Conservation (phyloP, 2,329 filamentous ascomycete genomes). For the Neospermospora avenae region DNA sequence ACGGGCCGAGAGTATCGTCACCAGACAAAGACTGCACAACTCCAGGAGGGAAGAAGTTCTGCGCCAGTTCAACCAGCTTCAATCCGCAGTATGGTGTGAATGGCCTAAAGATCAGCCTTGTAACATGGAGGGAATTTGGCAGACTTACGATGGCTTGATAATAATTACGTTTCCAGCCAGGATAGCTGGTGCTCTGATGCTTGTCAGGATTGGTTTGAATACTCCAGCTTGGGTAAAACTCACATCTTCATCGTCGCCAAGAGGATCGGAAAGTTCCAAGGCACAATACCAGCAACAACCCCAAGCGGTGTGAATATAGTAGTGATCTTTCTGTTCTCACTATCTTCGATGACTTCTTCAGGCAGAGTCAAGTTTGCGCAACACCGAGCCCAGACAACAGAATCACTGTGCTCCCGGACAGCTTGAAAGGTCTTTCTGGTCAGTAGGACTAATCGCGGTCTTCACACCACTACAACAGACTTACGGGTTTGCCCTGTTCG, state of each 20-base stretch:
- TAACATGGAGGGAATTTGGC: background rate
- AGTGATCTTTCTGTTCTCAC: constrained; percentile 36
- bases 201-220: background rate
- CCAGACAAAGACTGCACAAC: constrained; percentile 54
- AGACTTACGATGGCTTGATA: constrained; percentile 49
- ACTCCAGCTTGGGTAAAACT: background rate
- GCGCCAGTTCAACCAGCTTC: constrained; percentile 50
- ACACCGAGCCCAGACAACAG: background rate
- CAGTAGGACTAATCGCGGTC: background rate
- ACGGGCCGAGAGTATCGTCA: constrained; percentile 50
- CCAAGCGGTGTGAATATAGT: constrained; percentile 47
- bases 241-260: constrained; percentile 48
- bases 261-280: constrained; percentile 56
- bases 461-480: background rate
- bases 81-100: constrained; percentile 52
- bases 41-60: constrained; percentile 50
- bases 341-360: constrained; percentile 21
- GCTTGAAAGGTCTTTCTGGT: background rate
- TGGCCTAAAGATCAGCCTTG: constrained; percentile 29
- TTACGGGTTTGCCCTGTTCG: constrained; percentile 51
- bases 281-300: constrained; percentile 52
- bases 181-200: constrained; percentile 38
- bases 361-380: background rate
- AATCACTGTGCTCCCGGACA: background rate
- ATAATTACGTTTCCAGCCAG: constrained; percentile 54